phyloP scores from a whole-genome alignment of 306 rosid genomes.

The Ziziphus jujuba region DNA sequence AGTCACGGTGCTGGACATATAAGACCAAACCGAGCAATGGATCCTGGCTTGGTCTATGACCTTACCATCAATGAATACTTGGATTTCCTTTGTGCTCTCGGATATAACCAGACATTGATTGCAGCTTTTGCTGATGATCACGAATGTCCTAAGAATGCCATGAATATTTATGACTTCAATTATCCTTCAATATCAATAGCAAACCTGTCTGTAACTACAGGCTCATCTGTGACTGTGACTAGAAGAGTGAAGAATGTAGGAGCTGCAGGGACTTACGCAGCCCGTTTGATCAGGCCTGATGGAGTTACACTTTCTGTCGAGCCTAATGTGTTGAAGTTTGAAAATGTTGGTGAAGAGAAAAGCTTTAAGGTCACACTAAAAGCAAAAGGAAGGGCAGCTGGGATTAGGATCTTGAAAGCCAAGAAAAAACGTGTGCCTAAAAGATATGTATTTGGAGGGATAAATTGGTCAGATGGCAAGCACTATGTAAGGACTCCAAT shows the following conservation, averaged over 20 bases:
- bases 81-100: constrained; percentile 53
- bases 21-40: constrained; percentile 64
- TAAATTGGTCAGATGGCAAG: constrained; percentile 61
- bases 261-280: constrained; percentile 47
- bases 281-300: constrained; percentile 22
- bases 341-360: constrained; percentile 49
- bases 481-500: constrained; percentile 65
- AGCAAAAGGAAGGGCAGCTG: constrained; percentile 1
- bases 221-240: constrained; percentile 38
- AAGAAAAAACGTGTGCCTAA: constrained; percentile 13
- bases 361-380: constrained; percentile 46
- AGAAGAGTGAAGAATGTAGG: constrained; percentile 70
- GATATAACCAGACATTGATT: constrained; percentile 39
- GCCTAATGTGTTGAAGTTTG: constrained; percentile 48
- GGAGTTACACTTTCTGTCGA: constrained; percentile 46
- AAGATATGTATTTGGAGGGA: constrained; percentile 39
- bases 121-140: constrained; percentile 21
- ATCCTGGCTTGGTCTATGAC: constrained; percentile 83
- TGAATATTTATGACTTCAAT: constrained; percentile 53
- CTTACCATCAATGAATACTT: constrained; percentile 48
- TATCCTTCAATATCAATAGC: constrained; percentile 68
- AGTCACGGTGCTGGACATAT: constrained; percentile 66
- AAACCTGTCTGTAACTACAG: constrained; percentile 8
- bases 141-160: constrained; percentile 30
- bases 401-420: neutral